These are phyloP conservation scores for Diphasiastrum complanatum DNA, from an alignment of 83 land plant genomes.

Conservation along the genomic window DNA sequence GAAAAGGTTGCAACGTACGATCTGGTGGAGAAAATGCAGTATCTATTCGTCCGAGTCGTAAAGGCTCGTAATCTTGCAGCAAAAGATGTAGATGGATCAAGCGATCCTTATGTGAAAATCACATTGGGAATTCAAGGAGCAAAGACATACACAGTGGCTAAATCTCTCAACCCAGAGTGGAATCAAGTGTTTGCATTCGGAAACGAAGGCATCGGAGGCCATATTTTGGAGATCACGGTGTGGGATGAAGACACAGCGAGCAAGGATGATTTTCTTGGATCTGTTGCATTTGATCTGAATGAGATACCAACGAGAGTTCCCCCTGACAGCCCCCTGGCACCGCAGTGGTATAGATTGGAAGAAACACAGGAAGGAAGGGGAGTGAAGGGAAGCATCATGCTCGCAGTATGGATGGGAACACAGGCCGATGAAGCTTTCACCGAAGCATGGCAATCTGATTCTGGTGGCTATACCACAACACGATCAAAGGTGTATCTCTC, in stretches of 20 bases:
- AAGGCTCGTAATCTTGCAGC: constrained; percentile 21
- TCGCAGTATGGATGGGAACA: constrained; percentile 20
- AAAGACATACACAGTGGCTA: constrained; percentile 13
- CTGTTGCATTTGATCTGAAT: constrained; percentile 10
- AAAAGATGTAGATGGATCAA: constrained; percentile 10
- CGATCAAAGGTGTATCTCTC: constrained; percentile 23
- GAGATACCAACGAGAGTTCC: constrained; percentile 17
- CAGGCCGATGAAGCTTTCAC: constrained; percentile 26
- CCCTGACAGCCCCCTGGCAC: constrained; percentile 21
- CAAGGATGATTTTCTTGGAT: constrained; percentile 13
- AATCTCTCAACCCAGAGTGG: constrained; percentile 18
- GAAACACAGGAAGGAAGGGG: not conserved
- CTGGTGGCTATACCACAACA: constrained; percentile 11
- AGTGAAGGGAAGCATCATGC: constrained; percentile 13
- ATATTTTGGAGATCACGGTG: constrained; percentile 11
- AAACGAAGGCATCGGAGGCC: constrained; percentile 9
- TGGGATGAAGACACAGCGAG: constrained; percentile 16
- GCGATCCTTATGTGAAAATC: constrained; percentile 13
- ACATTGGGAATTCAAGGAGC: constrained; percentile 1
- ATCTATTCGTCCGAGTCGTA: constrained; percentile 21
- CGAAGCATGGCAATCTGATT: constrained; percentile 23
- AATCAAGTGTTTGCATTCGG: constrained; percentile 25
- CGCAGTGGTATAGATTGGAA: constrained; percentile 23
- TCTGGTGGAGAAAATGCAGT: constrained; percentile 25
- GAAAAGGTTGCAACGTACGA: constrained; percentile 14